phyloP scores from a whole-genome alignment of 192 early-diverging fungal genomes.

The Coemansia sp. region DNA sequence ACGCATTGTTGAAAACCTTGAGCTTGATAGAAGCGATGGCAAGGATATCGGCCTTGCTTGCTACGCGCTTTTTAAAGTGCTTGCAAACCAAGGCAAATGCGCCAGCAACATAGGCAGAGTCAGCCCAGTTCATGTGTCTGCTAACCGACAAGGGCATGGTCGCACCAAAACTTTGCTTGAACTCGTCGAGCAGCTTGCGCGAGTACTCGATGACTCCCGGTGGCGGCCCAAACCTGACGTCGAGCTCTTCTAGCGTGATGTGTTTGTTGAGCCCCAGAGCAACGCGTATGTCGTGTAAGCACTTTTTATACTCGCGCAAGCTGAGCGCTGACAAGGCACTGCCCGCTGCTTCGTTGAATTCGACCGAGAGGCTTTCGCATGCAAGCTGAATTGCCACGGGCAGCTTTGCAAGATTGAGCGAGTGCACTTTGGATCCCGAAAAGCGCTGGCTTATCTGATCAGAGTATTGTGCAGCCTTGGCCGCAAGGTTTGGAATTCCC shows the following conservation, averaged over 20 bases:
- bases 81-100: slow-evolving; percentile 41
- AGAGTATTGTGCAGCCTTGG: slow-evolving; percentile 49
- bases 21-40: slow-evolving; percentile 17
- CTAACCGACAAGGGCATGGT: slow-evolving; percentile 29
- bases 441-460: slow-evolving; percentile 34
- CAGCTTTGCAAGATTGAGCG: slow-evolving; percentile 24
- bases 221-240: slow-evolving; percentile 43
- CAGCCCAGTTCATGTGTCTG: slow-evolving; percentile 34
- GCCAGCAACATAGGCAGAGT: slow-evolving; percentile 41
- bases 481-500: slow-evolving; percentile 27
- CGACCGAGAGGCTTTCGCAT: slow-evolving; percentile 35
- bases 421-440: slow-evolving; percentile 15
- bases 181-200: slow-evolving; percentile 35
- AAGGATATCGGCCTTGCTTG: slow-evolving; percentile 25
- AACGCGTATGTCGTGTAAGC: slow-evolving; percentile 28
- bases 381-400: slow-evolving; percentile 46
- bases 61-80: slow-evolving; percentile 44
- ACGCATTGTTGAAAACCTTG: slow-evolving; percentile 20
- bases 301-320: slow-evolving; percentile 22
- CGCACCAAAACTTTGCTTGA: slow-evolving; percentile 18
- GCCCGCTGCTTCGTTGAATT: slow-evolving; percentile 49
- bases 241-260: slow-evolving; percentile 44
- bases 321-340: slow-evolving; percentile 34
- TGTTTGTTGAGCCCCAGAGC: slow-evolving; percentile 40
- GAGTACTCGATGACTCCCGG: slow-evolving; percentile 25